Base-by-base conservation (phyloP, 139 green algal species). In the Tetratostichococcus sp. region DNA sequence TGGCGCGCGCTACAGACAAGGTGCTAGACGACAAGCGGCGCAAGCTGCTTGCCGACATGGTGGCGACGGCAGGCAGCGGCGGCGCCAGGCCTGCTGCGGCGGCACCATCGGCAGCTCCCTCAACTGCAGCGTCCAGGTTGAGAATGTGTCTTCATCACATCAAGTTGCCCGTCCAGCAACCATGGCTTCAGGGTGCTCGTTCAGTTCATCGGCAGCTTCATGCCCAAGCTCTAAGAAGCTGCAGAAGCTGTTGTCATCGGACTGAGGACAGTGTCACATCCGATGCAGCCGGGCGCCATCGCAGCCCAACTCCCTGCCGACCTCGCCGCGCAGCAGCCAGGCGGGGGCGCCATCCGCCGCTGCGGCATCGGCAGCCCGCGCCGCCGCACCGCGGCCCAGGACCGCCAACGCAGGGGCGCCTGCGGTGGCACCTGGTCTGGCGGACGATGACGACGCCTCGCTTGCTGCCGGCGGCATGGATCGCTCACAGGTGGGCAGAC, bases 11-110 rank as follows among this genome's bases (percentile, higher is more conserved):
- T 1, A 76, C 79, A 62, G 72, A 71, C 43, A 89, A 91, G 65
- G 50, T 62, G 50, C 75, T 96, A 75, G 91, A 96, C 72, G 90
- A 94, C 8, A 71, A 30, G 4, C 81, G 86, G n/a, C 91, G 88
- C 72, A 93, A 93, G 84, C 88, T 89, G 76, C 79, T 96, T 59
- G 84, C 93, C 68, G 85, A 95, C 17, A 85, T 92, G 85, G 62
- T 92, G 23, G 71, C 80, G 31, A 83, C 78, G 33, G 87, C 87
- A 8, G 70, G 77, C 69, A 71, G 65, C 2, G 67, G 69, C 39
- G 68, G 70, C 65, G 43, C 67, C 42, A 32, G 43, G 4, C 66
- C 76, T 43, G 57, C 35, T 17, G 71, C 32, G 68, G 65, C 17
- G 22, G 31, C 31, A 11, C 35, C 69, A 5, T 57, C 67, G 28